Conservation (phyloP, 768 basidiomycete species). For the Leccinum uliginosum region DNA sequence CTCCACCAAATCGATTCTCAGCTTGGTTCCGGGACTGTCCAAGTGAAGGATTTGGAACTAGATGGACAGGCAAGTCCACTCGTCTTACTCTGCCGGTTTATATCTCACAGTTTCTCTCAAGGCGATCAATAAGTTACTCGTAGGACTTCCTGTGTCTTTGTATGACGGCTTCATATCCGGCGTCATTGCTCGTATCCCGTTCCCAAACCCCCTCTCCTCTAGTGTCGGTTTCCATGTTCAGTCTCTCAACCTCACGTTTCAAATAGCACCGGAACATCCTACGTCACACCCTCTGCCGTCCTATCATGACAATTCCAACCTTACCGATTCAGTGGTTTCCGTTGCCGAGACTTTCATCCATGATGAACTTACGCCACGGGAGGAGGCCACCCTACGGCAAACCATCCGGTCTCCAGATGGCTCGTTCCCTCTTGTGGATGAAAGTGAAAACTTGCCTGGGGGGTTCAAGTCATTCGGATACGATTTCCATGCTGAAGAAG, state of each 20-base stretch:
- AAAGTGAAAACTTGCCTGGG: constrained; percentile 54
- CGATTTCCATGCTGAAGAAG: constrained; percentile 31
- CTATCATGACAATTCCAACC: constrained; percentile 33
- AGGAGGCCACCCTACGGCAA: constrained; percentile 66
- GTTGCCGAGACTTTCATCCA: constrained; percentile 85
- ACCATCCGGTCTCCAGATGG: constrained; percentile 53
- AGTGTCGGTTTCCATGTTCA: constrained; percentile 66
- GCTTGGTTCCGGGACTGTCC: constrained; percentile 86
- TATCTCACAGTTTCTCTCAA: constrained; percentile 30
- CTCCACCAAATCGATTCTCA: constrained; percentile 85
- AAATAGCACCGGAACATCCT: constrained; percentile 32
- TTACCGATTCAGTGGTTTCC: constrained; percentile 78
- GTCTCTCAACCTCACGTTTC: constrained; percentile 65
- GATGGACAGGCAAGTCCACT: constrained; percentile 58
- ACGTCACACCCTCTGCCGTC: constrained; percentile 9
- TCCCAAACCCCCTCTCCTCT: constrained; percentile 79
- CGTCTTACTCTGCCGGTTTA: constrained; percentile 3
- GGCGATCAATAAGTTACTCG: constrained; percentile 75
- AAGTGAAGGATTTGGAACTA: constrained; percentile 79
- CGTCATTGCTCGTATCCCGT: constrained; percentile 76
- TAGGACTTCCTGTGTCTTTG: constrained; percentile 61
- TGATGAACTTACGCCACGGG: constrained; percentile 67
- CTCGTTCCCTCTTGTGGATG: constrained; percentile 29
- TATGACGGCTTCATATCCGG: constrained; percentile 69
- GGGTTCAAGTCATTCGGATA: constrained; percentile 55